Conservation (phyloP, 108 stramenopile genomes). For the Poteriospumella lacustris region DNA sequence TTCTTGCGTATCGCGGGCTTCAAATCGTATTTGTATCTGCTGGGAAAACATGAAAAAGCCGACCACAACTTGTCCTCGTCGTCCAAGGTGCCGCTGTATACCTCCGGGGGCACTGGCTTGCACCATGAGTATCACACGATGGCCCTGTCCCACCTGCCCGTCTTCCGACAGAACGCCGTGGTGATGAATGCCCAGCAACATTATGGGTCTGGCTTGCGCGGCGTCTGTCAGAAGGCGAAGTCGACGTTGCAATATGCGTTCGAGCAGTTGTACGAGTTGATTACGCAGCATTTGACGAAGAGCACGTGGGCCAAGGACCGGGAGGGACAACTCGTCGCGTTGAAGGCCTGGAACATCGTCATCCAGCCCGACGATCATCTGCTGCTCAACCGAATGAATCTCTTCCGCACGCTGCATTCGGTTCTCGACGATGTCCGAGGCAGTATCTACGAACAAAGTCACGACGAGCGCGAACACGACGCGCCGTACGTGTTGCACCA, state of each 20-base stretch:
- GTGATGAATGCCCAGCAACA: not conserved
- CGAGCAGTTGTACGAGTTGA: constrained; percentile 20
- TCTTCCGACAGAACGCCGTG: not conserved
- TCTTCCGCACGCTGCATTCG: constrained; percentile 31
- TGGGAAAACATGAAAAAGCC: constrained; percentile 1
- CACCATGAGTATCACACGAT: no score
- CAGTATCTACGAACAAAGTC: not conserved
- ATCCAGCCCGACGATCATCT: constrained; percentile 33
- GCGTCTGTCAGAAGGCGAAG: not conserved
- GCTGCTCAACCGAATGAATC: constrained; percentile 40
- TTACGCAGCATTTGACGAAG: not conserved
- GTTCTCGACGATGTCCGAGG: constrained; percentile 21
- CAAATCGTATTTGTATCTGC: not conserved
- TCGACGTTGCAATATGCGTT: not conserved
- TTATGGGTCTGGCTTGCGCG: not conserved
- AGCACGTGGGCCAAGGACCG: not conserved
- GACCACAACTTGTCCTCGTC: not conserved
- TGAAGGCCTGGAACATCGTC: constrained; percentile 27
- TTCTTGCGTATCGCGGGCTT: constrained; percentile 14
- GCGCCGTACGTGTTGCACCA: not conserved
- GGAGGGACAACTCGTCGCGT: not conserved
- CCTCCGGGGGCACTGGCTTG: no score
- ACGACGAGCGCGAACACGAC: not conserved
- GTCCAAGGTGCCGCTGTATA: not conserved
- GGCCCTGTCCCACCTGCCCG: no score